phyloP scores from a whole-genome alignment of 116 monocot species.

The Zostera marina region DNA sequence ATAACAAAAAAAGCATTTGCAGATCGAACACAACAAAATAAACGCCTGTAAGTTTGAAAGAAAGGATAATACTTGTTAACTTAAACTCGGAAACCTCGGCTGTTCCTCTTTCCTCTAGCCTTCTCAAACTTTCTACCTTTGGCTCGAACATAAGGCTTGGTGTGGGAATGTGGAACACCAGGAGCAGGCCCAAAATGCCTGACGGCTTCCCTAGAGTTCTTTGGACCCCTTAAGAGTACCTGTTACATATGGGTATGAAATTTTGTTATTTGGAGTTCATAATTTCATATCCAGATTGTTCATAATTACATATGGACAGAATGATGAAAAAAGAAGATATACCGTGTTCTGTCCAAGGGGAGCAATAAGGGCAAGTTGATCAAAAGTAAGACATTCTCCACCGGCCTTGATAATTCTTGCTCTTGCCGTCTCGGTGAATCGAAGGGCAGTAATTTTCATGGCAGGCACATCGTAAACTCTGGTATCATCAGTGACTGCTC shows the following conservation, averaged over 20 bases:
- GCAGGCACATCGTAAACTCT: slow-evolving; percentile 27
- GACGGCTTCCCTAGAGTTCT: slow-evolving; percentile 11
- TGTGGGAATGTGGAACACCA: slow-evolving; percentile 14
- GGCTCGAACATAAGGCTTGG: slow-evolving; percentile 11
- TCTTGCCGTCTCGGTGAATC: slow-evolving; percentile 41
- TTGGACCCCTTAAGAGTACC: slow-evolving; percentile 6
- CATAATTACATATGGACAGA: too few species aligned
- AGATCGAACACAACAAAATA: too few species aligned
- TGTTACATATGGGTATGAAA: too few species aligned
- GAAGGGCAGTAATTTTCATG: slow-evolving; percentile 34
- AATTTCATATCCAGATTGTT: too few species aligned
- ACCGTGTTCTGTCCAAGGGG: slow-evolving; percentile 57
- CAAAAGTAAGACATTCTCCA: slow-evolving; percentile 47
- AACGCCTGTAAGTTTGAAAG: too few species aligned
- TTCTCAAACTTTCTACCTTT: slow-evolving; percentile 16
- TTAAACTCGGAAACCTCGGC: slow-evolving; percentile 10
- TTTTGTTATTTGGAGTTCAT: too few species aligned
- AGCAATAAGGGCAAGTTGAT: slow-evolving; percentile 37
- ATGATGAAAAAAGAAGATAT: too few species aligned
- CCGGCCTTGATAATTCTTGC: slow-evolving; percentile 54
- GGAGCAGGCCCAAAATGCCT: slow-evolving; percentile 13
- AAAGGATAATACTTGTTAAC: not conserved
- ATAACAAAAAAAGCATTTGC: too few species aligned
- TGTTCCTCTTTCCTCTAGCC: slow-evolving; percentile 10
- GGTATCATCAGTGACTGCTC: slow-evolving; percentile 32